These are phyloP conservation scores for Nakaseomyces sp. DNA, from an alignment of 1,139 yeast genomes.

Conservation along the genomic window DNA sequence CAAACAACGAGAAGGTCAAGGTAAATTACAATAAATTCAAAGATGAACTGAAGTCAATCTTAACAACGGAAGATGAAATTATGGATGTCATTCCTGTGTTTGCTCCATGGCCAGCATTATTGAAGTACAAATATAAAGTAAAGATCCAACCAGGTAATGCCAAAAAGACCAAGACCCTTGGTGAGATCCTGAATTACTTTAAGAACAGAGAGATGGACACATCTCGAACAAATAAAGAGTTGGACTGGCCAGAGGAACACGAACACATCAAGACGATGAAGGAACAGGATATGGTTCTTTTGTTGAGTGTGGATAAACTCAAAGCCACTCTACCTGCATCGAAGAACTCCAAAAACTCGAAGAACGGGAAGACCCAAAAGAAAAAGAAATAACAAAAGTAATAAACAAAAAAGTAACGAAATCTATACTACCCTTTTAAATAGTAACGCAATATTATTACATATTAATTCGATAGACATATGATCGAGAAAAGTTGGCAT, in stretches of 20 bases:
- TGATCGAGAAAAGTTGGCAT: too few relatives aligned
- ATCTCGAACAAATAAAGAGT: constrained; percentile 40
- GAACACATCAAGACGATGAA: constrained; percentile 50
- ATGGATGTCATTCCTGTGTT: constrained; percentile 73
- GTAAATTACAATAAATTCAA: constrained; percentile 30
- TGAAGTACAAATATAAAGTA: constrained; percentile 69
- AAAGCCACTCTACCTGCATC: constrained; percentile 36
- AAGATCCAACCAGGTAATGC: constrained; percentile 80
- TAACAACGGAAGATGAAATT: constrained; percentile 35
- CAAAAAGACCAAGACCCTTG: constrained; percentile 81
- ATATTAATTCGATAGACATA: too few relatives aligned
- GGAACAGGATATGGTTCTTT: constrained; percentile 44
- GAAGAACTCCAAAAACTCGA: constrained; percentile 4
- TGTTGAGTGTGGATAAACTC: constrained; percentile 45
- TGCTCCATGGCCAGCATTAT: constrained; percentile 85
- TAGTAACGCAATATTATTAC: too few relatives aligned
- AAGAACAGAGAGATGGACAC: constrained; percentile 48
- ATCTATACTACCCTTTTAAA: too few relatives aligned
- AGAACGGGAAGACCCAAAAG: constrained; percentile 7
- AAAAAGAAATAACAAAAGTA: constrained; percentile 1
- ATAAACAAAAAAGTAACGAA: too few relatives aligned
- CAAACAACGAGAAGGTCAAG: constrained; percentile 29
- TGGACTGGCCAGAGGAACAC: constrained; percentile 67
- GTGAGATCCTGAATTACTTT: constrained; percentile 57
- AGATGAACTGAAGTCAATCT: constrained; percentile 35